These are phyloP conservation scores for Naganishia albida DNA, from an alignment of 1,284 basidiomycete genomes.

Conservation along the genomic window DNA sequence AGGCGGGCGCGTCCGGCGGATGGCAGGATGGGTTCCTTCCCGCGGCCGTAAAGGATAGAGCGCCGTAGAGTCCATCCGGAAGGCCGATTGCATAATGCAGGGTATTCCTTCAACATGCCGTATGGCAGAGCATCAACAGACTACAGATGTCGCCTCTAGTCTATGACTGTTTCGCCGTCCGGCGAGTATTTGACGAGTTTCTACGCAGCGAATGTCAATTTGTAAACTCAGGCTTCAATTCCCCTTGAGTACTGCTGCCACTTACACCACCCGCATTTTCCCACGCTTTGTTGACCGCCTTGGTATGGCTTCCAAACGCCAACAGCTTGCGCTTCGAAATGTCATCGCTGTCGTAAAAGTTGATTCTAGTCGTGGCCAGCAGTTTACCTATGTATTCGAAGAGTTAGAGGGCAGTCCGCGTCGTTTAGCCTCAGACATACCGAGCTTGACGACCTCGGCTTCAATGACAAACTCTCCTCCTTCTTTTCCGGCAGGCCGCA, in stretches of 20 bases:
- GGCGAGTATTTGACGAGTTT: constrained; percentile 34
- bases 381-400: constrained; percentile 38
- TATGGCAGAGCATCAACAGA: too few relatives aligned
- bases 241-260: background rate
- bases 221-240: background rate
- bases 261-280: constrained; percentile 33
- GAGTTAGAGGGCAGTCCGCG: background rate
- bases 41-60: constrained; percentile 10
- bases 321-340: constrained; percentile 41
- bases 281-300: constrained; percentile 42
- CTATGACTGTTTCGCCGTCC: constrained; percentile 32
- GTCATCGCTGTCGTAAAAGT: constrained; percentile 44
- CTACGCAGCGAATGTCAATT: constrained; percentile 7
- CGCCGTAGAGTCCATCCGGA: background rate
- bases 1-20: constrained; percentile 3
- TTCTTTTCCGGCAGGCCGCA: constrained; percentile 47
- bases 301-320: constrained; percentile 53
- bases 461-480: constrained; percentile 45
- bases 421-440: constrained; percentile 34
- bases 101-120: background rate
- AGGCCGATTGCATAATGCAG: background rate
- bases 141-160: background rate
- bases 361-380: constrained; percentile 47
- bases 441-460: constrained; percentile 49
- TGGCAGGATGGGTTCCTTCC: constrained; percentile 13